A percentile compares a stretch with the other conserved stretches of the same genome.
phyloP scores from a whole-genome alignment of 768 basidiomycete species.

The Phlebiopsis gigantea region DNA sequence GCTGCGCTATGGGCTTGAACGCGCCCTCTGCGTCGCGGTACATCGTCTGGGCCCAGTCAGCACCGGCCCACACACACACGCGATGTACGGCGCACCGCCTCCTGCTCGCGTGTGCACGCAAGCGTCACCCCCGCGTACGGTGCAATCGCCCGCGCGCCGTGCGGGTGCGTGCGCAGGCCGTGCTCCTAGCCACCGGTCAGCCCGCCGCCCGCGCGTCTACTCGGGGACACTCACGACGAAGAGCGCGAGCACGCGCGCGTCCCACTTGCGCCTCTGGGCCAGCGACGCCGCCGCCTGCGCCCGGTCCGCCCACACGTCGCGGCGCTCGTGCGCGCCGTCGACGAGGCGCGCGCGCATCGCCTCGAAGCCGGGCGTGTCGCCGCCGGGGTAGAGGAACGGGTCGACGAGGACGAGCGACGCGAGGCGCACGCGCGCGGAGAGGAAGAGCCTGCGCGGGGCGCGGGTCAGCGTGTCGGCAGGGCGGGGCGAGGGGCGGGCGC shows the following conservation, averaged over 20 bases:
- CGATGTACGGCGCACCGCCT: constrained; percentile 39
- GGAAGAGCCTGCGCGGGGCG: constrained; percentile 21
- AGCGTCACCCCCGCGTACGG: constrained; percentile 41
- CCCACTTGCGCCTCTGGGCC: constrained; percentile 45
- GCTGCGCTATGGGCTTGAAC: constrained; percentile 42
- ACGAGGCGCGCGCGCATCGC: constrained; percentile 40
- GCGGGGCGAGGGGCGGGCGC: background rate
- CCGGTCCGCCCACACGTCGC: constrained; percentile 46
- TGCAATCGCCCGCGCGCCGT: constrained; percentile 18
- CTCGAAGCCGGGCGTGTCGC: constrained; percentile 33
- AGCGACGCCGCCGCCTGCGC: constrained; percentile 32
- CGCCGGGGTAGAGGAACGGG: constrained; percentile 52
- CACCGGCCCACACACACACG: background rate
- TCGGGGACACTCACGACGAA: constrained; percentile 41
- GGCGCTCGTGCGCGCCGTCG: constrained; percentile 42
- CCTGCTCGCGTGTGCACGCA: constrained; percentile 58
- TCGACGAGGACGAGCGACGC: constrained; percentile 54
- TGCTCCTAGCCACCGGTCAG: constrained; percentile 32
- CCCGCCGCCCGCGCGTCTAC: background rate
- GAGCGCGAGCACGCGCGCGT: constrained; percentile 42
- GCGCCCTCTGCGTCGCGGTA: constrained; percentile 54
- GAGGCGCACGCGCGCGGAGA: constrained; percentile 43
- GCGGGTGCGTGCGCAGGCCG: constrained; percentile 37
- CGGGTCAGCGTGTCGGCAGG: background rate
- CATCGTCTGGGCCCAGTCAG: constrained; percentile 42